These are phyloP conservation scores for Flaveria bidentis DNA, from an alignment of 129 eudicot genomes.

Conservation along the genomic window DNA sequence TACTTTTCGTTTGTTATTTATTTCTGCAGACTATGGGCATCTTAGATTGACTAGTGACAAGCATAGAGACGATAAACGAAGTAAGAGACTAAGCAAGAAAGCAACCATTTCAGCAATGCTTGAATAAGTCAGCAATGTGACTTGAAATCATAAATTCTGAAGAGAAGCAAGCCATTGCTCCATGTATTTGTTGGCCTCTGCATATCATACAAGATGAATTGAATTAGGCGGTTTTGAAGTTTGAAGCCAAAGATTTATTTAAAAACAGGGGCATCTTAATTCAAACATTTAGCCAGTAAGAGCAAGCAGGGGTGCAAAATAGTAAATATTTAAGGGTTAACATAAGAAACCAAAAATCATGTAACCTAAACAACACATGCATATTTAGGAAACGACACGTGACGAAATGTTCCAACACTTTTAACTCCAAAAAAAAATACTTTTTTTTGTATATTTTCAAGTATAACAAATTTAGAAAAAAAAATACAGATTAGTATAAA, in stretches of 20 bases:
- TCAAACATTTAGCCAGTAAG: conserved; percentile 12
- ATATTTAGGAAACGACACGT: too few species aligned
- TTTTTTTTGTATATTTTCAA: too few species aligned
- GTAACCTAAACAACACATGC: too few species aligned
- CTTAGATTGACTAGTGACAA: conserved; percentile 19
- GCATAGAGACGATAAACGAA: conserved; percentile 3
- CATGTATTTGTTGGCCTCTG: conserved; percentile 37
- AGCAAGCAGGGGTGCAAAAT: not conserved
- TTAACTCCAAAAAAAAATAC: too few species aligned
- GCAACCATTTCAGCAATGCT: conserved; percentile 21
- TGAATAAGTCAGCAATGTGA: not conserved
- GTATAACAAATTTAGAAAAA: too few species aligned
- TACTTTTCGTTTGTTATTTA: conserved; percentile 14
- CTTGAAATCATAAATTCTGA: conserved; percentile 28
- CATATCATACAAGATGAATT: conserved; percentile 15
- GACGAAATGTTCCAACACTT: too few species aligned
- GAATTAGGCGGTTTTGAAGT: conserved; percentile 1
- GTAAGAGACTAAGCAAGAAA: conserved; percentile 12
- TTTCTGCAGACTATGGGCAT: not conserved
- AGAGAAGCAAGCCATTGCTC: conserved; percentile 44
- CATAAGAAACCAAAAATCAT: not conserved
- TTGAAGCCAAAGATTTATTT: not conserved
- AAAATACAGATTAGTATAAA: too few species aligned
- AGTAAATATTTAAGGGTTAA: not conserved
- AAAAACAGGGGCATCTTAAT: not conserved